These are phyloP conservation scores for Coemansia sp. DNA, from an alignment of 192 early-diverging fungal species.

Conservation along the genomic window DNA sequence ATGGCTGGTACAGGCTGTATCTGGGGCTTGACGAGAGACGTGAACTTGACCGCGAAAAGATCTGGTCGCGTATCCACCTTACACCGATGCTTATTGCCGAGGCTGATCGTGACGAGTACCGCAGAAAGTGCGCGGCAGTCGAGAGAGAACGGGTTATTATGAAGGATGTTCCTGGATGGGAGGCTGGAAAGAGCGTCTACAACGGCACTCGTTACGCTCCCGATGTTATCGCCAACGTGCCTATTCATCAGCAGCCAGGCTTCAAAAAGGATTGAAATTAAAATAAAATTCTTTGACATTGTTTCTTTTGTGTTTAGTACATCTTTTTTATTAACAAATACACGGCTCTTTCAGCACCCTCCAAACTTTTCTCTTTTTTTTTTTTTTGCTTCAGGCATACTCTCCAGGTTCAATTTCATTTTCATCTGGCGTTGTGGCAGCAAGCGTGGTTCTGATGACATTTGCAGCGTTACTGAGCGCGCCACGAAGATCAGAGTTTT, in stretches of 20 bases:
- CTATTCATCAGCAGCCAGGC: constrained; percentile 43
- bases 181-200: constrained; percentile 85
- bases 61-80: constrained; percentile 91
- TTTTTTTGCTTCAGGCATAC: background rate
- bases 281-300: constrained; percentile 4
- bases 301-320: constrained; percentile 4
- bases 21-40: constrained; percentile 53
- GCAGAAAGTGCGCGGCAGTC: constrained; percentile 72
- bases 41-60: constrained; percentile 89
- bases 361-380: constrained; percentile 1
- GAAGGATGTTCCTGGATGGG: constrained; percentile 80
- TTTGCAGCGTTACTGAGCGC: constrained; percentile 29
- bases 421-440: background rate
- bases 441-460: constrained; percentile 23
- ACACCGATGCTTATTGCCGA: constrained; percentile 92
- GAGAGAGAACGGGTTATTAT: constrained; percentile 82
- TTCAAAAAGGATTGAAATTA: constrained; percentile 24
- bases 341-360: background rate
- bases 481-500: constrained; percentile 30
- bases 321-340: background rate
- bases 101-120: constrained; percentile 86
- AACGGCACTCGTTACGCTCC: constrained; percentile 80
- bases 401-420: background rate
- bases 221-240: constrained; percentile 52
- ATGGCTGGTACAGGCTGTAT: constrained; percentile 75